Evolutionary conservation across 208 protist species (phyloP), one percentile per base, ranked within the genome.

Genomic region (Trichomonas vaginalis): DNA sequence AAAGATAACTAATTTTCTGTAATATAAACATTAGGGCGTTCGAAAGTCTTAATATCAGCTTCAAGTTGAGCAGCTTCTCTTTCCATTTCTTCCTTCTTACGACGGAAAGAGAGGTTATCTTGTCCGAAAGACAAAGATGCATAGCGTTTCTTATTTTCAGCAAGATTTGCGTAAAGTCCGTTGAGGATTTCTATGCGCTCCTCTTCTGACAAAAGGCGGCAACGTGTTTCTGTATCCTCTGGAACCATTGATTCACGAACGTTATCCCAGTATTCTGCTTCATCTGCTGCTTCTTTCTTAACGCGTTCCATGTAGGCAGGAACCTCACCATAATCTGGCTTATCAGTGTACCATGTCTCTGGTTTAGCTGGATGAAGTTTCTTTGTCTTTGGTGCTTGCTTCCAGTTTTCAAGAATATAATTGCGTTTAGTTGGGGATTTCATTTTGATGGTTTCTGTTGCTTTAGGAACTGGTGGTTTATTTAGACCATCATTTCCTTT

Each of bases 1-100:
- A n/a, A n/a, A n/a, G n/a, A n/a, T 83, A 83, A 83, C 47, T 88
- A 88, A 88, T 4, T 47, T 42, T 88, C 82, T 47, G 82, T 88
- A 48, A 88, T 88, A 40, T 88, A 88, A 45, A 88, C 82, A 47
- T 88, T 88, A 10, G 23, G 82, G 23, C 82, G 23, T 17, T n/a
- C 23, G 40, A 88, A 88, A 48, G 82, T 88, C 37, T 88, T 88
- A 40, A 88, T 88, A 47, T 88, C 82, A 48, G 82, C 82, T 48
- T 88, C 82, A 47, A 88, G 17, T 42, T 88, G 40, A 27, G 82
- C 82, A 3, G 37, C 37, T 47, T 88, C 82, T 9, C n/a, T 10
- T 88, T 88, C 82, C 82, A 88, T 88, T 45, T 88, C 17, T 48
- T 88, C 82, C 40, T 88, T 88, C 82, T 88, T 88, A 4, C 40